Evolutionary conservation across 352 stramenopile species (phyloP).

Genomic region (Phytophthora hybrid): DNA sequence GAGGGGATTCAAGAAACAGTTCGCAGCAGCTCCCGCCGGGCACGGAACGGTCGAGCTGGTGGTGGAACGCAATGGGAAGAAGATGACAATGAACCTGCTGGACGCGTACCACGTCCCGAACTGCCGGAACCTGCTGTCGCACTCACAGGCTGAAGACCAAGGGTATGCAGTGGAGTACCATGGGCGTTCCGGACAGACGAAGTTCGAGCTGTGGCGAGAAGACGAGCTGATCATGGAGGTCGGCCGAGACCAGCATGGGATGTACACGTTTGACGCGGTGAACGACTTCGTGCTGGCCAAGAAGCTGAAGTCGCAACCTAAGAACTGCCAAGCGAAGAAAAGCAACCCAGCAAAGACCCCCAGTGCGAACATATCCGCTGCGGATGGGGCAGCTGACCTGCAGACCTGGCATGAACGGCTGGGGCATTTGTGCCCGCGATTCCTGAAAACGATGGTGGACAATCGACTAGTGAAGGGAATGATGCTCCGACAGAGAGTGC

Average conservation of each 20-base stretch:
- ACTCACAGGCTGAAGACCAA: conserved; percentile 20
- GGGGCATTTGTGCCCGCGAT: conserved; percentile 12
- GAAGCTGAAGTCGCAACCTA: not conserved
- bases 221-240: not conserved
- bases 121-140: too few species aligned
- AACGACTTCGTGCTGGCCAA: conserved; percentile 3
- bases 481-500: not conserved
- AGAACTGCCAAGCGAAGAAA: too few species aligned
- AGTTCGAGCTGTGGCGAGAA: conserved; percentile 9
- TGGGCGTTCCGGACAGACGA: not conserved
- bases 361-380: not conserved
- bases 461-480: not conserved
- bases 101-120: too few species aligned
- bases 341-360: not conserved
- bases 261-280: conserved; percentile 6
- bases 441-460: conserved; percentile 9
- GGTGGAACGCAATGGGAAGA: not conserved
- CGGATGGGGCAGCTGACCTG: conserved; percentile 3
- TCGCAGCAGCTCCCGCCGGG: not conserved
- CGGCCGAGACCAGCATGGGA: conserved; percentile 1
- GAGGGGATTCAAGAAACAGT: conserved; percentile 18
- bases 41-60: not conserved
- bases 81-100: too few species aligned
- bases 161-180: conserved; percentile 16
- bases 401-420: conserved; percentile 8